Conservation (phyloP, 1,284 basidiomycete genomes). For the Ganoderma multipileum region DNA sequence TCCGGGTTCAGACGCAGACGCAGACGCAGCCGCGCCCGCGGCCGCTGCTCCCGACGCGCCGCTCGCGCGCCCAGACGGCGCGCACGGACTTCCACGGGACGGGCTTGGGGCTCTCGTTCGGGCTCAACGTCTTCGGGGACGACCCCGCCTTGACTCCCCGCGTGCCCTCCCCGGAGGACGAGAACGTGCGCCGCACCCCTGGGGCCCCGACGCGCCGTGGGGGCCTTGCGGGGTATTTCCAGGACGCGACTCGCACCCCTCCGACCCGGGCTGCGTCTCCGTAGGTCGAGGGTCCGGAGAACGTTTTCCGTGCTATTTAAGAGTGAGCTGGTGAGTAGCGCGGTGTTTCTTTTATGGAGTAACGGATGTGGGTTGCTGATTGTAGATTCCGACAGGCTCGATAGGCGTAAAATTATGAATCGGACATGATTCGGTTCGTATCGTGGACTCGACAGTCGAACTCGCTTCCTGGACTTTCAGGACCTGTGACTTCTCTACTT, state of each 20-base stretch:
- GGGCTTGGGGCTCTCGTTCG: neutral
- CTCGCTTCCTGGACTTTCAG: neutral
- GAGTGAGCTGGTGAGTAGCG: neutral
- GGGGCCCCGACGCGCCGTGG: neutral
- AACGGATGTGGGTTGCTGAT: neutral
- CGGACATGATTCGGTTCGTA: neutral
- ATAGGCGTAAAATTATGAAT: neutral
- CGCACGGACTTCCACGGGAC: neutral
- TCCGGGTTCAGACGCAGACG: too few relatives aligned
- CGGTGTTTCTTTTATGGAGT: too few relatives aligned
- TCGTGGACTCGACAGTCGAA: neutral
- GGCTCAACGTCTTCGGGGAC: neutral
- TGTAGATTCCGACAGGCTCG: neutral
- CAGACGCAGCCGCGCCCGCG: neutral
- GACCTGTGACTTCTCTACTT: neutral
- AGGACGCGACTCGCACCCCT: neutral
- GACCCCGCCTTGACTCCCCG: neutral
- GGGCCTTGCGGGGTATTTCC: neutral
- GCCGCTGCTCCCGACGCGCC: neutral
- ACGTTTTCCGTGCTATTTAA: neutral
- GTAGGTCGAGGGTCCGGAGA: neutral
- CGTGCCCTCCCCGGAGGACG: neutral
- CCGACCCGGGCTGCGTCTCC: too few relatives aligned
- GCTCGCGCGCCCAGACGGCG: neutral
- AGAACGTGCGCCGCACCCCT: neutral